Evolutionary conservation across 2,329 filamentous ascomycete species (phyloP), one percentile per base, ranked within the genome.

Genomic region (Drechslerella dactyloides): DNA sequence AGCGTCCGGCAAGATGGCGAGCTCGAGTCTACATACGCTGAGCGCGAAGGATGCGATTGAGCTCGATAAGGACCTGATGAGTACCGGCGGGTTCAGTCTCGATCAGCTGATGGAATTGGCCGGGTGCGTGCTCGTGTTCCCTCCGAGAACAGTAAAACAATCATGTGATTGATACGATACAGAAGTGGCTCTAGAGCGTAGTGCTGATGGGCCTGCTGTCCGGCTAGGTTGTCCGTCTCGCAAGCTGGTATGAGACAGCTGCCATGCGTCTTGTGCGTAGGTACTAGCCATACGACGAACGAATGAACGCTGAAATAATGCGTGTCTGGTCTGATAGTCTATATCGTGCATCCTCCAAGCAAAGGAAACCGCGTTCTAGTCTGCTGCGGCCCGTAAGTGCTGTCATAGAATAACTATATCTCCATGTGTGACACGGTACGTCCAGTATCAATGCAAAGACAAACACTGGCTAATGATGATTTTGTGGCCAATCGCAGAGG

Each of bases 21-120:
- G 11, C 1, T 27, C 15, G 3, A 57, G 58, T 50, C 53, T 51
- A n/a, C 51, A 65, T 30, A 65, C 68, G 1, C 85, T 99, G 24
- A 89, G 89, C 8, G 89, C 93, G 46, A 92, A 94, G 81, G 90
- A 91, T 74, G 94, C 94, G 0, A 89, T 90, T 0, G 90, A 91
- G 53, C 85, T 99, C 17, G 94, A 99, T 79, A 88, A 90, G 80
- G 93, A 99, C 79, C 87, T 99, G 73, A 97, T 99, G 93, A 90
- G 87, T 78, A 85, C 86, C 10, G 86, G 88, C 0, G 86, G 86
- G 42, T 99, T 96, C 81, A 96, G 91, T 10, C 85, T 99, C 62
- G 94, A 97, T 78, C 94, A 99, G 80, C 83, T 99, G 54, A 97
- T 99, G 94, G 94, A 97, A 79, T 82, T 99, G 6, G 94, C 94